Evolutionary conservation across 495 filamentous ascomycete species (phyloP), one percentile per base, ranked within the genome.

Genomic region (Platismatia glauca): DNA sequence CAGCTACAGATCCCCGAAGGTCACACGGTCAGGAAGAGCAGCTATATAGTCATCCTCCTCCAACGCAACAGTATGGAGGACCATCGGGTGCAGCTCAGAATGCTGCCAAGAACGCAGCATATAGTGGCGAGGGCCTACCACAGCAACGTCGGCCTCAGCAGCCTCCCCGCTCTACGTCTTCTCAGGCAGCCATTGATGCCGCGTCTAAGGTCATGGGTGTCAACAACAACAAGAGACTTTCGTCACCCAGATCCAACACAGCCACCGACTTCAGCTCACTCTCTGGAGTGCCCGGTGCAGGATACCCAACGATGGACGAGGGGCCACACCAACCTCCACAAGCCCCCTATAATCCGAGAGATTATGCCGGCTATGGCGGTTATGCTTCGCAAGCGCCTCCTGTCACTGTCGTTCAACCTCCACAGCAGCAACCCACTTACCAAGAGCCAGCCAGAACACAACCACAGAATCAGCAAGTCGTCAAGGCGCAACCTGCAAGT

Each of bases 331-430:
- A 77, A 66, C 79, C 81, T n/a, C 75, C 78, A 55, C 83, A 88
- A 66, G 79, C 82, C 27, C 82, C 80, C 65, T 90, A 93, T 70
- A 85, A 91, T 71, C 89, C 88, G 43, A 78, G 82, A 37, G 84
- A 82, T 57, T 92, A 91, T 72, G 86, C 82, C 60, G 78, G 83
- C 58, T 83, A 89, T 46, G 76, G 74, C 63, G 76, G 67, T 2
- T 70, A 73, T 61, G 57, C 69, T 46, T 75, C 77, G 60, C 77
- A 77, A 55, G 75, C 75, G 52, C 64, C 61, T 39, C 75, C 72
- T 56, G 71, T 66, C 31, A 70, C 69, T 37, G 57, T 58, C 33
- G 37, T 57, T 50, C 69, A 72, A 34, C 74, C 70, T 55, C 52
- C 63, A 24, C 62, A 67, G 38, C 69, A 74, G 59, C 70, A 70